A percentile compares a stretch with the other conserved stretches of the same genome.
Evolutionary conservation across 164 flowering plant species (phyloP).

Genomic region (Vitis rotundifolia): DNA sequence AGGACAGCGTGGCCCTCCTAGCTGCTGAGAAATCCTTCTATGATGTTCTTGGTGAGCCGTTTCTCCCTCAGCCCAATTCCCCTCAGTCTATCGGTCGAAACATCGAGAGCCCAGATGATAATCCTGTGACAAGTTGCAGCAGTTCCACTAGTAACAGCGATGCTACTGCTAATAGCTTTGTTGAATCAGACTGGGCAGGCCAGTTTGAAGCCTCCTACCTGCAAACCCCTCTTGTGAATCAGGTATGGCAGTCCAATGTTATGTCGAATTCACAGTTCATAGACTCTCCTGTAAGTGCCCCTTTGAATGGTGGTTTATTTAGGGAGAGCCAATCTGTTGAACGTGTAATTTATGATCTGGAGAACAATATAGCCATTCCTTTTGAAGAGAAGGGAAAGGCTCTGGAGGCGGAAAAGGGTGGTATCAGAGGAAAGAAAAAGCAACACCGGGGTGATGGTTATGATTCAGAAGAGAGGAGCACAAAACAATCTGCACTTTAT

Average conservation of each 20-base stretch:
- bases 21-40: slow-evolving; percentile 20
- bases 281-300: not conserved
- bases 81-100: too few species aligned
- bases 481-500: slow-evolving; percentile 28
- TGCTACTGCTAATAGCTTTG: slow-evolving; percentile 6
- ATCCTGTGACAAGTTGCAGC: not conserved
- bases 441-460: slow-evolving; percentile 14
- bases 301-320: not conserved
- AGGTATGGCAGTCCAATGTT: not conserved
- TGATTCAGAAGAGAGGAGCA: slow-evolving; percentile 18
- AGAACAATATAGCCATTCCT: not conserved
- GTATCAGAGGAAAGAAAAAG: slow-evolving; percentile 17
- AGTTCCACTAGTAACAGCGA: not conserved
- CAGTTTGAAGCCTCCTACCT: not conserved
- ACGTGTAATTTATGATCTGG: not conserved
- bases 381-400: not conserved
- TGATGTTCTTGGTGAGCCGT: slow-evolving; percentile 10
- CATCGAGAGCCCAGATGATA: not conserved
- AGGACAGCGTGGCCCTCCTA: slow-evolving; percentile 15
- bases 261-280: not conserved
- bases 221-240: too few species aligned
- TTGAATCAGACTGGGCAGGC: slow-evolving; percentile 2
- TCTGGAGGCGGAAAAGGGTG: too few species aligned
- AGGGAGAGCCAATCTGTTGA: not conserved
- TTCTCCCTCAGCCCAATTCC: not conserved